Percentiles rank a stretch among this genome's conserved stretches.
Conservation (phyloP, 306 rosid genomes). For the Glycine latifolia region DNA sequence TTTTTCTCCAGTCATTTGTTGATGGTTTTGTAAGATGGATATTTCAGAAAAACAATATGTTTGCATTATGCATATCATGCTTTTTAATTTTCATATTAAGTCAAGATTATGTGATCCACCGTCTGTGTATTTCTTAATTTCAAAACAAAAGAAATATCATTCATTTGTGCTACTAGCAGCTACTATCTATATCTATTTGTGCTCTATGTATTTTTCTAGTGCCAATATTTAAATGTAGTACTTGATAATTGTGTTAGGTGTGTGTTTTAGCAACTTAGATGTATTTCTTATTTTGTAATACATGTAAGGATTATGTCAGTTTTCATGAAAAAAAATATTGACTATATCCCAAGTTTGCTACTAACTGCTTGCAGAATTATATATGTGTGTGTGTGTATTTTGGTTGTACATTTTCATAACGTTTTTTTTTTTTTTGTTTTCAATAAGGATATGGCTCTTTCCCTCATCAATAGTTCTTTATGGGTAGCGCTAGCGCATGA, state of each 20-base stretch:
- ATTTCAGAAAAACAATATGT: slow-evolving; percentile 22
- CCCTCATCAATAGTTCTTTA: slow-evolving; percentile 16
- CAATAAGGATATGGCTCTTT: slow-evolving; percentile 16
- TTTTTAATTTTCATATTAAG: slow-evolving; percentile 20
- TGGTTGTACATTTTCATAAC: neutral
- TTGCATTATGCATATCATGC: neutral
- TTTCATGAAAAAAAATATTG: slow-evolving; percentile 3
- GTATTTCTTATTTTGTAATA: neutral
- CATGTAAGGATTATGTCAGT: neutral
- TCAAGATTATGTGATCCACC: neutral
- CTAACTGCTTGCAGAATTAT: neutral
- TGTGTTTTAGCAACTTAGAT: neutral
- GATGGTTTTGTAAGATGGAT: slow-evolving; percentile 11
- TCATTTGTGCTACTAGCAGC: neutral
- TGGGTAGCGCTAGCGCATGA: neutral
- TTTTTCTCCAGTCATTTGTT: neutral
- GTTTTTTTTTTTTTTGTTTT: neutral
- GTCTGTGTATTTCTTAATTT: neutral
- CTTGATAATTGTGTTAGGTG: neutral
- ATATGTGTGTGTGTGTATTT: no score
- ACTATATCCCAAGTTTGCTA: neutral
- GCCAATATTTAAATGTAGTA: neutral
- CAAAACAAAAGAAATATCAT: neutral
- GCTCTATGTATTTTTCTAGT: neutral
- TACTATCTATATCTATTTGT: neutral